Evolutionary conservation across 495 filamentous ascomycete species (phyloP).

Genomic region (Aspergillus bertholletiae): DNA sequence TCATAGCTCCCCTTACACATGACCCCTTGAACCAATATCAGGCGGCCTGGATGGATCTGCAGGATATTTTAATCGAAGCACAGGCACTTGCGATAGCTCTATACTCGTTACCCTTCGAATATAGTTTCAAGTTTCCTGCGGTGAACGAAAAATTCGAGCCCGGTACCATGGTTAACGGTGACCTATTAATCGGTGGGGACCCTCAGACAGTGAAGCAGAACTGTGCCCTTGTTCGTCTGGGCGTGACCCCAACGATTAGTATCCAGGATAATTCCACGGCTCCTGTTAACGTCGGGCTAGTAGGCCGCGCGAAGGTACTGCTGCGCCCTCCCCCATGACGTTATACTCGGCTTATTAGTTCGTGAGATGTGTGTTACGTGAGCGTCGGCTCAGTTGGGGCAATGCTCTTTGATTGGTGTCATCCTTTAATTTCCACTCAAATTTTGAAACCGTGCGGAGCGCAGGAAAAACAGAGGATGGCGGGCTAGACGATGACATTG

Average conservation of each 20-base stretch:
- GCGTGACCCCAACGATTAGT: constrained; percentile 11
- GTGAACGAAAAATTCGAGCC: constrained; percentile 24
- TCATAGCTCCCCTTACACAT: constrained; percentile 15
- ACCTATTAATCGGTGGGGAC: constrained; percentile 10
- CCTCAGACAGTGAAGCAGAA: constrained; percentile 8
- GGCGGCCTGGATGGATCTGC: constrained; percentile 17
- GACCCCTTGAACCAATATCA: constrained; percentile 3
- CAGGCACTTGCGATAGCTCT: constrained; percentile 23
- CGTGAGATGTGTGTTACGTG: no score
- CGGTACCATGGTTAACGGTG: constrained; percentile 22
- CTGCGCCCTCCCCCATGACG: constrained; percentile 8
- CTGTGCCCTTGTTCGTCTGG: constrained; percentile 11
- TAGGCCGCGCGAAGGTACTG: constrained; percentile 12
- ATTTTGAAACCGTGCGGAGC: no score
- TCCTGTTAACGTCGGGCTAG: constrained; percentile 7
- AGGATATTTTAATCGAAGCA: constrained; percentile 18
- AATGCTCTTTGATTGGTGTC: no score
- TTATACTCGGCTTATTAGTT: neutral
- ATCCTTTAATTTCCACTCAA: no score
- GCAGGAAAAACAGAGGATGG: no score
- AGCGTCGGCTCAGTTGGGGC: no score
- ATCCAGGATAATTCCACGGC: constrained; percentile 10
- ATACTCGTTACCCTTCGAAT: constrained; percentile 17
- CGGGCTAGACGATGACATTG: no score
- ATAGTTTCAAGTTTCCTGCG: constrained; percentile 23